Percentiles rank a stretch among this genome's conserved stretches.
These are phyloP conservation scores for Triglochin maritima DNA, from an alignment of 106 monocot genomes.

Conservation along the genomic window DNA sequence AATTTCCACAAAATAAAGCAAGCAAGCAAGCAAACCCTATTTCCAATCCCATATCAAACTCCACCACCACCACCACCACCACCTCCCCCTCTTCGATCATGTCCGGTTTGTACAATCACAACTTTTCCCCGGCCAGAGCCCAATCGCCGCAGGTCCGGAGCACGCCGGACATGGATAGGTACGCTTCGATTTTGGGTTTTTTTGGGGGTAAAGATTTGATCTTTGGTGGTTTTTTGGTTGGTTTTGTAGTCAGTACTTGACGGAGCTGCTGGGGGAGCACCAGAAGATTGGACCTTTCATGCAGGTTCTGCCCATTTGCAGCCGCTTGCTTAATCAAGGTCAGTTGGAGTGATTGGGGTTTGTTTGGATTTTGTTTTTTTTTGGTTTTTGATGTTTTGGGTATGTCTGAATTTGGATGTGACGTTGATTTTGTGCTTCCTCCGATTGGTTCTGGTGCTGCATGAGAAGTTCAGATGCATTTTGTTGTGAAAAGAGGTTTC, in stretches of 20 bases:
- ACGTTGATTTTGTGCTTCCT: too few species aligned
- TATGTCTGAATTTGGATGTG: not conserved
- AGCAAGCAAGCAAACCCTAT: too few species aligned
- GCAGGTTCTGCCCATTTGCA: constrained; percentile 94
- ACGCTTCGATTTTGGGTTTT: not conserved
- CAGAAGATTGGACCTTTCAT: constrained; percentile 95
- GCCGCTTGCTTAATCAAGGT: constrained; percentile 82
- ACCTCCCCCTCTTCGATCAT: constrained; percentile 11
- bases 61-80: too few species aligned
- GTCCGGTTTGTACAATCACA: constrained; percentile 71
- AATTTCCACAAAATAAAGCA: too few species aligned
- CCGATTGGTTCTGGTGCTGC: too few species aligned
- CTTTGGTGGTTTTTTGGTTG: not conserved
- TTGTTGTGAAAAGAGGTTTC: too few species aligned
- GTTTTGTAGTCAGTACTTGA: constrained; percentile 73
- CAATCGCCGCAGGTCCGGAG: constrained; percentile 74
- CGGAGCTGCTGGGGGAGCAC: constrained; percentile 80
- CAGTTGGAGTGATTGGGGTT: not conserved
- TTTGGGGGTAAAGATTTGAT: constrained; percentile 3
- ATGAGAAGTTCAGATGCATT: too few species aligned
- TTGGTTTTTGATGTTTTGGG: not conserved
- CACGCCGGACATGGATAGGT: constrained; percentile 75
- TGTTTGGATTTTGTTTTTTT: too few species aligned
- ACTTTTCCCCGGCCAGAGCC: constrained; percentile 78
- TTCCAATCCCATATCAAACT: too few species aligned